Conservation (phyloP, 768 basidiomycete species). For the Clavaria fumosa region DNA sequence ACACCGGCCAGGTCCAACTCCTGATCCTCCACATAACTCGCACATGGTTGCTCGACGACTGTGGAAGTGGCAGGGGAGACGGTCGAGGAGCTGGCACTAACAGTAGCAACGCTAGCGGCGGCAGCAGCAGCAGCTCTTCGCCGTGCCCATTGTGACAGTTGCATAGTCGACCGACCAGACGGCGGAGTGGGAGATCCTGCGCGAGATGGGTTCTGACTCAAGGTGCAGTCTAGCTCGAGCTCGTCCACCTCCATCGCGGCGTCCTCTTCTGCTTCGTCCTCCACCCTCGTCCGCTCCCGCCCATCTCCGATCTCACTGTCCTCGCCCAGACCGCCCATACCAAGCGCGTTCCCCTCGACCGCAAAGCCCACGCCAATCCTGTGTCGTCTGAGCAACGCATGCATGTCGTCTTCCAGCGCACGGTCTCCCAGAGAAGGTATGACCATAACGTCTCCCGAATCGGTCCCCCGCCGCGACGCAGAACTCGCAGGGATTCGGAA, state of each 20-base stretch:
- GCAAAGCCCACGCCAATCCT: slow-evolving; percentile 24
- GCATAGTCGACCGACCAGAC: slow-evolving; percentile 8
- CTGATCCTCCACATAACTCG: slow-evolving; percentile 6
- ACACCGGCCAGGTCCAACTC: slow-evolving; percentile 51
- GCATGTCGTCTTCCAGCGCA: slow-evolving; percentile 39
- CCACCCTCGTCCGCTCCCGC: background rate
- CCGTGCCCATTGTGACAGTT: slow-evolving; percentile 6
- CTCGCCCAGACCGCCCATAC: no score
- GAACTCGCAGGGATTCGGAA: slow-evolving; percentile 30
- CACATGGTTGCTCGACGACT: slow-evolving; percentile 8
- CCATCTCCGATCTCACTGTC: slow-evolving; percentile 26
- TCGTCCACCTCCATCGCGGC: slow-evolving; percentile 35
- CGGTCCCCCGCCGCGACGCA: slow-evolving; percentile 7
- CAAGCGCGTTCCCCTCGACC: no score
- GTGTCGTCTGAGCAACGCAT: slow-evolving; percentile 36
- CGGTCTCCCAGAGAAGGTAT: slow-evolving; percentile 41
- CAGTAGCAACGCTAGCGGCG: background rate
- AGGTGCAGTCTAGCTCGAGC: slow-evolving; percentile 38
- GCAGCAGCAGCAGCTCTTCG: slow-evolving; percentile 6
- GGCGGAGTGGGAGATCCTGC: slow-evolving; percentile 31
- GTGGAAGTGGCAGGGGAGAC: slow-evolving; percentile 4
- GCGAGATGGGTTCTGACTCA: slow-evolving; percentile 24
- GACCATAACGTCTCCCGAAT: slow-evolving; percentile 33
- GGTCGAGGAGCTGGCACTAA: slow-evolving; percentile 1
- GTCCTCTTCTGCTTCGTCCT: slow-evolving; percentile 8